Conservation (phyloP, 2,329 filamentous ascomycete genomes). For the Bipolaris victoriae region DNA sequence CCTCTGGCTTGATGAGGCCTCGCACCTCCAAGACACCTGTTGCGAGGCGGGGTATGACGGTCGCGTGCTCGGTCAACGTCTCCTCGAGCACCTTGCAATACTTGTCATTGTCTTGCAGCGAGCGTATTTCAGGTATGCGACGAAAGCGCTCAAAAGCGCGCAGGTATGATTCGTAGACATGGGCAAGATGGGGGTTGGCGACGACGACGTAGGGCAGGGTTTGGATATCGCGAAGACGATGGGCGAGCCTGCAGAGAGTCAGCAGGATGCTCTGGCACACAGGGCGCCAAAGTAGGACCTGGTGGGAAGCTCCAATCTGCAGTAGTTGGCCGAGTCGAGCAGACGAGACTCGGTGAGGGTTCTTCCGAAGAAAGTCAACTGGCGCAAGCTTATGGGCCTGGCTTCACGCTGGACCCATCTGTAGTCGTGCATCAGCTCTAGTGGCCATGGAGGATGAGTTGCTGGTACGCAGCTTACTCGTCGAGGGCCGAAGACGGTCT, state of each 20-base stretch:
- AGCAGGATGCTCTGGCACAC: conserved; percentile 9
- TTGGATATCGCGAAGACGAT: conserved; percentile 96
- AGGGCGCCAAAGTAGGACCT: conserved; percentile 56
- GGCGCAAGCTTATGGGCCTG: conserved; percentile 91
- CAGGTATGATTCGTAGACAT: conserved; percentile 97
- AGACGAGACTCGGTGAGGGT: conserved; percentile 88
- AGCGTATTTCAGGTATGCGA: conserved; percentile 80
- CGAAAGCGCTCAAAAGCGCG: conserved; percentile 93
- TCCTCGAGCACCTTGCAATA: conserved; percentile 81
- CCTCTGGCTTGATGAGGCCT: conserved; percentile 76
- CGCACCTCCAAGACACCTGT: conserved; percentile 94
- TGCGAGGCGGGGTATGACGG: conserved; percentile 90
- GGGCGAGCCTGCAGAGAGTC: conserved; percentile 70
- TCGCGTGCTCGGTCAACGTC: conserved; percentile 84
- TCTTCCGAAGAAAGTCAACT: conserved; percentile 96
- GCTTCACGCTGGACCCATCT: conserved; percentile 95
- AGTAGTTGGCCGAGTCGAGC: conserved; percentile 95
- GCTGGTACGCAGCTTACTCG: conserved; percentile 54
- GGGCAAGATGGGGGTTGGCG: conserved; percentile 90
- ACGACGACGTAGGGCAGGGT: conserved; percentile 94
- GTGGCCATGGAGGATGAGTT: background rate
- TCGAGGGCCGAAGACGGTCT: conserved; percentile 64
- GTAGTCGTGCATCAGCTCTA: conserved; percentile 4
- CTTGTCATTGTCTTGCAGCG: conserved; percentile 84
- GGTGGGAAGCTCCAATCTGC: conserved; percentile 90